These are phyloP conservation scores for Apiospora kogelbergensis DNA, from an alignment of 2,329 filamentous ascomycete species.

Conservation along the genomic window DNA sequence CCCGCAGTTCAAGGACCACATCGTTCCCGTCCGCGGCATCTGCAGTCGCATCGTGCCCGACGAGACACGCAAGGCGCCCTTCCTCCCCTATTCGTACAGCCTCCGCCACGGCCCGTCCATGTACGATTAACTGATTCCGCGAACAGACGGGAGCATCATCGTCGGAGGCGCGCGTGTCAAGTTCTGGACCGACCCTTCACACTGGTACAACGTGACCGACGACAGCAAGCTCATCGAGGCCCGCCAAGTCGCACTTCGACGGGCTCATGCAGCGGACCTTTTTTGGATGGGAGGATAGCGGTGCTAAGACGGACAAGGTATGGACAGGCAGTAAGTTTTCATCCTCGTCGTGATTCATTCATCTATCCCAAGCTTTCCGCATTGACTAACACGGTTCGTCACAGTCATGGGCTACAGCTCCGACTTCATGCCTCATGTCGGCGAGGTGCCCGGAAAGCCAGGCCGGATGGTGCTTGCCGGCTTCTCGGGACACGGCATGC, in stretches of 20 bases:
- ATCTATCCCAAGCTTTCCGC: background rate
- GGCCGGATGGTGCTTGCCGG: conserved; percentile 47
- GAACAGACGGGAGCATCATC: conserved; percentile 42
- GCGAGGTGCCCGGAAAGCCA: conserved; percentile 38
- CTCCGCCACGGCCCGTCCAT: background rate
- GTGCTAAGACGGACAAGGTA: conserved; percentile 29
- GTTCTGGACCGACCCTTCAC: conserved; percentile 30
- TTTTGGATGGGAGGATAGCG: conserved; percentile 46
- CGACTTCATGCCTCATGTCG: conserved; percentile 44
- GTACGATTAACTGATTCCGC: conserved; percentile 23
- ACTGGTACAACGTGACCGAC: conserved; percentile 45
- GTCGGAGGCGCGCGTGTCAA: conserved; percentile 32
- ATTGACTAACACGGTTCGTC: background rate
- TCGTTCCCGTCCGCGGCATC: conserved; percentile 33
- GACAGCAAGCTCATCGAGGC: conserved; percentile 40
- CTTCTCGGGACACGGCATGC: conserved; percentile 54
- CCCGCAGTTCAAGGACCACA: conserved; percentile 30
- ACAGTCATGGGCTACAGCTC: conserved; percentile 43
- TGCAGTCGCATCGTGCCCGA: conserved; percentile 14
- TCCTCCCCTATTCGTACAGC: conserved; percentile 10
- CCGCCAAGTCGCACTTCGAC: conserved; percentile 42
- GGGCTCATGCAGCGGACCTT: conserved; percentile 49
- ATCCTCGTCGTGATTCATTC: background rate
- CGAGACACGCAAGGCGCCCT: background rate
- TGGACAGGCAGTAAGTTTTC: conserved; percentile 27